These are phyloP conservation scores for Colletotrichum spinosum DNA, from an alignment of 2,329 filamentous ascomycete species.

Conservation along the genomic window DNA sequence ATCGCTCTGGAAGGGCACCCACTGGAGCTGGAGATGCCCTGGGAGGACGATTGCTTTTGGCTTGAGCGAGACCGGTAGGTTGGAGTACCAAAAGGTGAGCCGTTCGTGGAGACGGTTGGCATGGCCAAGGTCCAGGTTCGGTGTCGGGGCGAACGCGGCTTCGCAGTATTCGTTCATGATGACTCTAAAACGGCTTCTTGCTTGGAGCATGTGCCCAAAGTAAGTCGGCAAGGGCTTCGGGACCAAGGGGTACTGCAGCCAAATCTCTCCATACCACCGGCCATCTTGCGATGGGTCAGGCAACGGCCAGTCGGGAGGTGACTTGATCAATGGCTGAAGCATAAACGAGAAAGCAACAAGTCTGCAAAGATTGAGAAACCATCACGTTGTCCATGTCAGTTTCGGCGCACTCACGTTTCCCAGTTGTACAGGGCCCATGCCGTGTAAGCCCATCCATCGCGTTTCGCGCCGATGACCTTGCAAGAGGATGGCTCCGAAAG, in stretches of 20 bases:
- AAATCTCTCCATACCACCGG: constrained; percentile 50
- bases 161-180: constrained; percentile 45
- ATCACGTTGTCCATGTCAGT: constrained; percentile 9
- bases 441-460: constrained; percentile 40
- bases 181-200: constrained; percentile 43
- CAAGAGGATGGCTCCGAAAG: constrained; percentile 41
- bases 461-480: constrained; percentile 35
- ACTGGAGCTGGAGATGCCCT: constrained; percentile 51
- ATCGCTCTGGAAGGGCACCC: constrained; percentile 37
- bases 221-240: constrained; percentile 38
- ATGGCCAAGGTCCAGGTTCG: constrained; percentile 13
- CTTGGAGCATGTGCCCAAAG: constrained; percentile 45
- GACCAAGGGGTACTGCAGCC: constrained; percentile 49
- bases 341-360: constrained; percentile 43
- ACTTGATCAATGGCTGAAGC: constrained; percentile 42
- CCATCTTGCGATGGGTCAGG: constrained; percentile 42
- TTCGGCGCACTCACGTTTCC: constrained; percentile 39
- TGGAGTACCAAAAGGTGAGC: constrained; percentile 44
- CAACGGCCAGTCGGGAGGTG: constrained; percentile 45
- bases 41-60: constrained; percentile 47
- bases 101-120: constrained; percentile 40
- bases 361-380: constrained; percentile 20
- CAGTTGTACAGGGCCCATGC: constrained; percentile 52
- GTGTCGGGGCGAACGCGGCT: constrained; percentile 34
- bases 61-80: constrained; percentile 42